Conservation (phyloP, 805 yeast species). For the Ogataea haglerorum region DNA sequence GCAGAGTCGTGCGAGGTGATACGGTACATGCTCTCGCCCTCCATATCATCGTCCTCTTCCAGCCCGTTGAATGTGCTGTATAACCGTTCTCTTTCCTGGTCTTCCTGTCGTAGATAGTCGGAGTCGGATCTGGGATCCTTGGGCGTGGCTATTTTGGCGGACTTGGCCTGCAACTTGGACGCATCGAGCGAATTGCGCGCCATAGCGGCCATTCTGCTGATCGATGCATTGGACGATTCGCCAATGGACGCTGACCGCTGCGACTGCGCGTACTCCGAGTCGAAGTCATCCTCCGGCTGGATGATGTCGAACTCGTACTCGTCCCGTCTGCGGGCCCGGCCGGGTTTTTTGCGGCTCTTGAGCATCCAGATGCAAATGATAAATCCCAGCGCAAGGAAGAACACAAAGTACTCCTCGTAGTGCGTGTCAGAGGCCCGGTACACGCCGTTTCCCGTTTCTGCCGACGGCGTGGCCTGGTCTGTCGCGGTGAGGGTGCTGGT, state of each 20-base stretch:
- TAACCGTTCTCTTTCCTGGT: constrained; percentile 39
- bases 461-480: constrained; percentile 1
- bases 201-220: constrained; percentile 11
- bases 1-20: constrained; percentile 18
- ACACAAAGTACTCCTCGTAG: constrained; percentile 60
- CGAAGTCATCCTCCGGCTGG: constrained; percentile 39
- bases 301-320: constrained; percentile 78
- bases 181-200: constrained; percentile 27
- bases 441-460: constrained; percentile 19
- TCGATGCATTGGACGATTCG: constrained; percentile 12
- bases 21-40: constrained; percentile 22
- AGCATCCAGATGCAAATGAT: constrained; percentile 41
- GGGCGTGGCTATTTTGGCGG: neutral
- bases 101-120: constrained; percentile 26
- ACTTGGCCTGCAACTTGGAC: constrained; percentile 11
- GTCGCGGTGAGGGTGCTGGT: neutral
- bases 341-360: constrained; percentile 37
- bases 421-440: constrained; percentile 35
- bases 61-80: constrained; percentile 42
- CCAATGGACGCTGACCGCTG: constrained; percentile 14
- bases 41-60: constrained; percentile 17
- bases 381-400: constrained; percentile 58
- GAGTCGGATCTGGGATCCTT: constrained; percentile 6
- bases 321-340: constrained; percentile 52
- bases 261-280: constrained; percentile 16